Conservation (phyloP, 352 stramenopile species). For the Phytopythium litorale region DNA sequence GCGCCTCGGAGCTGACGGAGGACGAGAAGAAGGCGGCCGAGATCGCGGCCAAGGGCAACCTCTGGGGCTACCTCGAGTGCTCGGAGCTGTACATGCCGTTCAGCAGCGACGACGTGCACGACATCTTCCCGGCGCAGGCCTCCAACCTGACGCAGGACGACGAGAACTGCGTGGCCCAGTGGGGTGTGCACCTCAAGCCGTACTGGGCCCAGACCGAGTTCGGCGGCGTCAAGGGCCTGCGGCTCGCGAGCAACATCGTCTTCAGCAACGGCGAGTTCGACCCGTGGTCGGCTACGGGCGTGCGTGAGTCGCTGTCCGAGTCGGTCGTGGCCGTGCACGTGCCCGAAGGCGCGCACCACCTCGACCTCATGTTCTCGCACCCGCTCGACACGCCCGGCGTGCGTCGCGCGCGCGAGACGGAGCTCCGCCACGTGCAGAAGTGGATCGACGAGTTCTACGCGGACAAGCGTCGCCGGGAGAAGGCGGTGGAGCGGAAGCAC, state of each 20-base stretch:
- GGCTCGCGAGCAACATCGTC: constrained; percentile 52
- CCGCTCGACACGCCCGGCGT: constrained; percentile 38
- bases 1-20: constrained; percentile 19
- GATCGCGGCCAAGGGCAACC: constrained; percentile 31
- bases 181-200: constrained; percentile 43
- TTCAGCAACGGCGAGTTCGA: constrained; percentile 68
- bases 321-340: constrained; percentile 39
- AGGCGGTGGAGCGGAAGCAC: not conserved
- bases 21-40: constrained; percentile 11
- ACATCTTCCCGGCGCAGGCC: constrained; percentile 25
- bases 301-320: constrained; percentile 30
- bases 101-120: constrained; percentile 29
- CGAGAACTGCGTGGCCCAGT: constrained; percentile 27
- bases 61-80: constrained; percentile 50
- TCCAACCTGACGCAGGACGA: constrained; percentile 28
- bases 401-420: constrained; percentile 25
- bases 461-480: constrained; percentile 17
- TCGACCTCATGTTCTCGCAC: constrained; percentile 58
- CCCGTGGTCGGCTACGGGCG: constrained; percentile 49
- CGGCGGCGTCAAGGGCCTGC: constrained; percentile 44
- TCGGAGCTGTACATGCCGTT: constrained; percentile 48
- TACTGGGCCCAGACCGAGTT: constrained; percentile 41
- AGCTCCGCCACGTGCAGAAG: constrained; percentile 40
- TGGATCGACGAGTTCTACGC: constrained; percentile 54
- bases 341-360: constrained; percentile 42